These are phyloP conservation scores for Pulveroboletus sp. DNA, from an alignment of 768 basidiomycete genomes.

Conservation along the genomic window DNA sequence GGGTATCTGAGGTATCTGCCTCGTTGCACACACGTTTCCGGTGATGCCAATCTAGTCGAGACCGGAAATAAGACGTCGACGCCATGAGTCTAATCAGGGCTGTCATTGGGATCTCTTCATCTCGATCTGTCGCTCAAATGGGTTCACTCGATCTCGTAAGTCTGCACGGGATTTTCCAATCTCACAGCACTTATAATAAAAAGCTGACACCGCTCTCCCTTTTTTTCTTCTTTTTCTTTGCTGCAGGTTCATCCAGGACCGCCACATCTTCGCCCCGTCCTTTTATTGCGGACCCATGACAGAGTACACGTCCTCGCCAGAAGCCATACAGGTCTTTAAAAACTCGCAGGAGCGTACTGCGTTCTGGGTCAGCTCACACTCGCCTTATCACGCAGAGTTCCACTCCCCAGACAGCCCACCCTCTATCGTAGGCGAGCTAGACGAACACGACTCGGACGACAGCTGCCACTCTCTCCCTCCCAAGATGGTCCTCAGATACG, in stretches of 20 bases:
- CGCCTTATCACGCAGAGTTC: slow-evolving; percentile 34
- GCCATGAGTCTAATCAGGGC: slow-evolving; percentile 25
- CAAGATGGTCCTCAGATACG: slow-evolving; percentile 68
- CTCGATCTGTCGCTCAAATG: slow-evolving; percentile 19
- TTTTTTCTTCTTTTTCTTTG: slow-evolving; percentile 6
- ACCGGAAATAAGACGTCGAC: slow-evolving; percentile 31
- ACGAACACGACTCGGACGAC: slow-evolving; percentile 38
- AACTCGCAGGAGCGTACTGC: slow-evolving; percentile 60
- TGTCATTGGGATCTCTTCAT: slow-evolving; percentile 16
- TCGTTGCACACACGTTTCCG: slow-evolving; percentile 30
- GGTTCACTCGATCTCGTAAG: slow-evolving; percentile 22
- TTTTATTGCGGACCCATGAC: slow-evolving; percentile 43
- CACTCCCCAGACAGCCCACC: slow-evolving; percentile 62
- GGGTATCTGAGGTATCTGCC: slow-evolving; percentile 21
- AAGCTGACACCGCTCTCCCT: slow-evolving; percentile 14
- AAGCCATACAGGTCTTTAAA: slow-evolving; percentile 57
- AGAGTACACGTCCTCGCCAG: slow-evolving; percentile 59
- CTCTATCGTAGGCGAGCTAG: slow-evolving; percentile 40
- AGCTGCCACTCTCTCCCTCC: slow-evolving; percentile 56
- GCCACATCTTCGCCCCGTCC: not conserved
- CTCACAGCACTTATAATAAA: slow-evolving; percentile 20
- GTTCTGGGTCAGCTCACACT: slow-evolving; percentile 57
- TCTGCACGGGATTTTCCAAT: slow-evolving; percentile 24
- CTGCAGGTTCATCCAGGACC: not conserved
- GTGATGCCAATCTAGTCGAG: slow-evolving; percentile 28